Evolutionary conservation across 2,329 filamentous ascomycete genomes (phyloP).

Genomic region (Paecilomyces formosus): DNA sequence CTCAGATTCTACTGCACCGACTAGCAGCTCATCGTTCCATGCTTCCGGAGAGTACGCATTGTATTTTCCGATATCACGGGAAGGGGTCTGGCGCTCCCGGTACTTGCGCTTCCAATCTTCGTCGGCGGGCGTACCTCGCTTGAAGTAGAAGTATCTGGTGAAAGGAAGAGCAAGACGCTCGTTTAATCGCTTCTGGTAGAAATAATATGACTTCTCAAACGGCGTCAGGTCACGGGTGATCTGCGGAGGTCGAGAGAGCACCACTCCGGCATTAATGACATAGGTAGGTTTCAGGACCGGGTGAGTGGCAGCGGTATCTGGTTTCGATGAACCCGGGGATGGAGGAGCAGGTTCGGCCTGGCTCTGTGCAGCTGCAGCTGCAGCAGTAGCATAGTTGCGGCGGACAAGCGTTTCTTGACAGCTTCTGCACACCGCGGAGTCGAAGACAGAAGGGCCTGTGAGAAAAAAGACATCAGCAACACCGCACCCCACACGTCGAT

Average conservation of each 20-base stretch:
- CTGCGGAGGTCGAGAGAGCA: conserved; percentile 81
- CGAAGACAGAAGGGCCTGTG: conserved; percentile 28
- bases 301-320: conserved; percentile 13
- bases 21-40: conserved; percentile 87
- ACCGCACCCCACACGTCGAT: background rate
- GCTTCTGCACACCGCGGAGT: conserved; percentile 35
- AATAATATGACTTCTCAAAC: conserved; percentile 89
- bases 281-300: conserved; percentile 30
- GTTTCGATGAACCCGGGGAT: conserved; percentile 31
- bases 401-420: conserved; percentile 34
- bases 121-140: conserved; percentile 74
- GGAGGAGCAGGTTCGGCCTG: conserved; percentile 23
- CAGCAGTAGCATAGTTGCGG: conserved; percentile 33
- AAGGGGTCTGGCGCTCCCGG: conserved; percentile 65
- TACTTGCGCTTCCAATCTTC: conserved; percentile 88
- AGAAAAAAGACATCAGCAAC: conserved; percentile 9
- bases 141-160: conserved; percentile 89
- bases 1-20: conserved; percentile 62
- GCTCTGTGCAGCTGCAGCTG: conserved; percentile 26
- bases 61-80: conserved; percentile 80
- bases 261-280: conserved; percentile 57
- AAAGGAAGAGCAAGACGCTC: conserved; percentile 86
- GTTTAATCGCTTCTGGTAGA: conserved; percentile 95
- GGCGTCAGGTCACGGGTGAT: conserved; percentile 75
- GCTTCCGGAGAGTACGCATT: conserved; percentile 63